phyloP scores from a whole-genome alignment of 192 early-diverging fungal genomes.

The Rhizophlyctis rosea region DNA sequence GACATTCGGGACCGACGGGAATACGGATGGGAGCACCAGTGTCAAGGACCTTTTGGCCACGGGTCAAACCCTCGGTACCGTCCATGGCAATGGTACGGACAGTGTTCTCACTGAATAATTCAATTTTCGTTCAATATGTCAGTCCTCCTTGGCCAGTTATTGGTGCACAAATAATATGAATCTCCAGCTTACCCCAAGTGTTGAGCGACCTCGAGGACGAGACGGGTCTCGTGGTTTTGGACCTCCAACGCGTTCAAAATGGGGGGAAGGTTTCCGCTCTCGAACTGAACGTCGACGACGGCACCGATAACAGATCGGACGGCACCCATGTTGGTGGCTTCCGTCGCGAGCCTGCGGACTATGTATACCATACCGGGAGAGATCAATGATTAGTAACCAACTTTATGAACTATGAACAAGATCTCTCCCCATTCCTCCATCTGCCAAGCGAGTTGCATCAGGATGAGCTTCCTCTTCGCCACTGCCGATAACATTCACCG shows the following conservation, averaged over 20 bases:
- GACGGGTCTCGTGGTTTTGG: slow-evolving; percentile 70
- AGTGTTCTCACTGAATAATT: slow-evolving; percentile 74
- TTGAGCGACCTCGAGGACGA: slow-evolving; percentile 94
- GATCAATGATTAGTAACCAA: neutral
- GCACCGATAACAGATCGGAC: slow-evolving; percentile 96
- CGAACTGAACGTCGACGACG: slow-evolving; percentile 98
- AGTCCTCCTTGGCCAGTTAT: neutral
- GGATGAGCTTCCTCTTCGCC: neutral
- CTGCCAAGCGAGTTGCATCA: neutral
- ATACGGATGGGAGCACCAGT: slow-evolving; percentile 91
- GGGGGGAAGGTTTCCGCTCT: slow-evolving; percentile 80
- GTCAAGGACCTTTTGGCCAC: slow-evolving; percentile 91
- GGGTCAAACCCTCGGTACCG: slow-evolving; percentile 95
- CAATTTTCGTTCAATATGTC: neutral
- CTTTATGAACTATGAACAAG: too few species aligned
- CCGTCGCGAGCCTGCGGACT: slow-evolving; percentile 39
- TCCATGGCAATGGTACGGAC: slow-evolving; percentile 99
- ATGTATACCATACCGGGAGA: neutral
- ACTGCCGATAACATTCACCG: neutral
- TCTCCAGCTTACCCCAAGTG: slow-evolving; percentile 71
- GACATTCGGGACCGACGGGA: slow-evolving; percentile 90
- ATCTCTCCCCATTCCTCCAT: neutral
- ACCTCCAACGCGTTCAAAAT: slow-evolving; percentile 98
- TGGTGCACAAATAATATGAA: too few species aligned
- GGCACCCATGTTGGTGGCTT: slow-evolving; percentile 56